Percentiles rank a stretch among this genome's conserved stretches.
phyloP scores from a whole-genome alignment of 768 basidiomycete genomes.

The Tricholomella constricta region DNA sequence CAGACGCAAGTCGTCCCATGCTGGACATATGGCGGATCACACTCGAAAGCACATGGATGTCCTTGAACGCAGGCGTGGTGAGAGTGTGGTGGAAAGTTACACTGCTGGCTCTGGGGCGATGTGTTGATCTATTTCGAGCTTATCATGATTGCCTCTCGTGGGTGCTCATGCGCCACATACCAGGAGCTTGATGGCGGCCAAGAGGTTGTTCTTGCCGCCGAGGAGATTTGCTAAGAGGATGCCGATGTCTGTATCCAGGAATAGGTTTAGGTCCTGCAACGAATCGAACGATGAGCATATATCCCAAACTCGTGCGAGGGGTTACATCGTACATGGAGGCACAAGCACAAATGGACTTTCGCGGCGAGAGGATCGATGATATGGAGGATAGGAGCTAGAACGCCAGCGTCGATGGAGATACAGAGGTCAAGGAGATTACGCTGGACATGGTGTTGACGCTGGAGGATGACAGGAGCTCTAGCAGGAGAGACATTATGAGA shows the following conservation, averaged over 20 bases:
- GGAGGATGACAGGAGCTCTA: constrained; percentile 12
- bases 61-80: constrained; percentile 10
- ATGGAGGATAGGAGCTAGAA: constrained; percentile 13
- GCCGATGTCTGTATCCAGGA: constrained; percentile 19
- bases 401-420: constrained; percentile 15
- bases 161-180: constrained; percentile 1
- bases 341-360: constrained; percentile 18
- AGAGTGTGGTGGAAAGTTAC: constrained; percentile 18
- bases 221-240: constrained; percentile 15
- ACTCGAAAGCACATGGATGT: constrained; percentile 17
- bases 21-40: constrained; percentile 17
- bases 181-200: constrained; percentile 15
- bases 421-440: constrained; percentile 22
- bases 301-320: neutral
- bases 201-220: constrained; percentile 18
- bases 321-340: constrained; percentile 14
- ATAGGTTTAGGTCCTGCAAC: constrained; percentile 17
- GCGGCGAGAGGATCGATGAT: constrained; percentile 18
- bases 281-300: neutral
- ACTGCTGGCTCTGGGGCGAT: constrained; percentile 14
- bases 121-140: constrained; percentile 17
- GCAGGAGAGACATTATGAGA: constrained; percentile 7
- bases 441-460: constrained; percentile 17
- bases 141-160: neutral
- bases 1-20: constrained; percentile 36